Base-by-base conservation (phyloP, 805 yeast genomes). In the Blastobotrys peoriensis region DNA sequence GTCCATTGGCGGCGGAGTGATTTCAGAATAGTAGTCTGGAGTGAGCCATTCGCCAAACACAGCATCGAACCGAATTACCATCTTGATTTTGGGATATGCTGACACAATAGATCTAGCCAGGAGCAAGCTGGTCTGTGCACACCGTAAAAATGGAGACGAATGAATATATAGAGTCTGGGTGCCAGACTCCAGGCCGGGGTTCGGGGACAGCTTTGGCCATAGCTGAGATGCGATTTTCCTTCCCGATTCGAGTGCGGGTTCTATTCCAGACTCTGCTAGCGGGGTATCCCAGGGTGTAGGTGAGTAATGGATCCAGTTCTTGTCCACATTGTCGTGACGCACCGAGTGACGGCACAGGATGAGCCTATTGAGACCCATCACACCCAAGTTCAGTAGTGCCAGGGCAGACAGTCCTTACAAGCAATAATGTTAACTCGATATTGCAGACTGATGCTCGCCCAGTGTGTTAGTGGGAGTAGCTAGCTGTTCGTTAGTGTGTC, bases 211-310 rank as follows among this genome's bases (percentile, higher is more conserved):
- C 25, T 45, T 30, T 21, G 13, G 44, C 44, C 3, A 50, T 9
- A 25, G 30, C 30, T 25, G 8, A 25, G 30, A 25, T 13, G 30
- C 30, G 10, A 25, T 25, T 10, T 39, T 38, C 15, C 19, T 9
- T 23, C 62, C 68, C n/a, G 55, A 46, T 20, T 49, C 49, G 13
- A 33, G 40, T 10, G 66, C 61, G 39, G 62, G 64, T 15, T 28
- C 46, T n/a, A 42, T 23, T 4, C 67, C 67, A 0, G 48, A 49
- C n/a, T 42, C 51, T 3, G 64, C 51, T 40, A 66, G 53, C 3
- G 70, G 70, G 5, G 70, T 56, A 48, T 66, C 68, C 52, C 65
- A 66, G 10, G 70, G 67, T 15, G 60, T 53, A 2, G 67, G 62
- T 10, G 64, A 54, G 3, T 61, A 46, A 27, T 36, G 38, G 19